Base-by-base conservation (phyloP, 108 stramenopile genomes). In the Chaetoceros muelleri region DNA sequence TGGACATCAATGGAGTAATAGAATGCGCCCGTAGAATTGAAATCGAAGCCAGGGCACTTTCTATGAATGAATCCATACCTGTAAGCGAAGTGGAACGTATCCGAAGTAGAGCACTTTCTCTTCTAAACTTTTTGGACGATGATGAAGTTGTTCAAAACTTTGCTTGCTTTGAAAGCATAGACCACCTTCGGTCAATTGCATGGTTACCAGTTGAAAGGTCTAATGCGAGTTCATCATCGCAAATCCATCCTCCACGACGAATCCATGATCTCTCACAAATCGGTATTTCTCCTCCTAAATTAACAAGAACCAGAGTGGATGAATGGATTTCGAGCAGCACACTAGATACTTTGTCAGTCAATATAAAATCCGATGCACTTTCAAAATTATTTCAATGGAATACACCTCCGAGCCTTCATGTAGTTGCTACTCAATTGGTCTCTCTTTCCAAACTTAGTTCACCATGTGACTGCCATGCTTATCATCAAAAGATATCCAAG, bases 121-220 rank as follows among this genome's bases (percentile, higher is more conserved):
- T 51, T 51, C 49, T 51, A 26, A 51, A 26, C 24, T 26, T 51
- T 51, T 16, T 51, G 10, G 49, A 51, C 16, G 49, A 51, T 26
- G 49, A 51, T 51, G 13, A 40, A 10, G 34, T 40, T 40, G 34
- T 40, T 40, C 8, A 5, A 40, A 13, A 40, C 5, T 40, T 40
- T 13, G n/a, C n/a, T n/a, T n/a, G n/a, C n/a, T n/a, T n/a, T n/a
- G n/a, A n/a, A n/a, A n/a, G n/a, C n/a, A n/a, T n/a, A n/a, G n/a
- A n/a, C n/a, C n/a, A n/a, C n/a, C n/a, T n/a, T n/a, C n/a, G n/a
- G n/a, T n/a, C n/a, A 13, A 40, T 40, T 40, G 13, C 13, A 13
- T 40, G 34, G 34, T 13, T 40, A 10, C 34, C 34, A 13, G 34
- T 40, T 10, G 34, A 40, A 40, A 40, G 13, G 34, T 13, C 34